Evolutionary conservation across 306 rosid species (phyloP).

Genomic region (Cucurbita ficifolia): DNA sequence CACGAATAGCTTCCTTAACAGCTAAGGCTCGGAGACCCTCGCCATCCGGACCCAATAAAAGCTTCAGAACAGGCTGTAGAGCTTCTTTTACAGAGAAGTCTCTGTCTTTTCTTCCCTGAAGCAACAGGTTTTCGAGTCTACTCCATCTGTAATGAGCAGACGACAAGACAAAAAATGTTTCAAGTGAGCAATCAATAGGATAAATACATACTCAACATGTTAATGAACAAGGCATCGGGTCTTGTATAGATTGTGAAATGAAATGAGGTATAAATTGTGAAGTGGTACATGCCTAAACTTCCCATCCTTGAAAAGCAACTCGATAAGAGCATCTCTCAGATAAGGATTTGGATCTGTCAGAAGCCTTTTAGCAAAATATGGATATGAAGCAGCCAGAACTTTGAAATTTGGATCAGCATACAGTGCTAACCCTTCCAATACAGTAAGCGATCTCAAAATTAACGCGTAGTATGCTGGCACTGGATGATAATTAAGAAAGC

Average conservation of each 20-base stretch:
- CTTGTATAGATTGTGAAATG: slow-evolving; percentile 1
- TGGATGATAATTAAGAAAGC: slow-evolving; percentile 24
- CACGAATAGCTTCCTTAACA: slow-evolving; percentile 72
- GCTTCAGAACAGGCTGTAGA: slow-evolving; percentile 76
- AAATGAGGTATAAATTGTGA: slow-evolving; percentile 9
- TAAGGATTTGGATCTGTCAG: slow-evolving; percentile 95
- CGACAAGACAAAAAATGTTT: slow-evolving; percentile 8
- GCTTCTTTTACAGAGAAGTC: slow-evolving; percentile 86
- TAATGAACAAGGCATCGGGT: background rate
- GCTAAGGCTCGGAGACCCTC: slow-evolving; percentile 57
- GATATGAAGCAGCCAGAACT: slow-evolving; percentile 96
- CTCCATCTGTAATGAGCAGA: slow-evolving; percentile 51
- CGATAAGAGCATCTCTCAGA: slow-evolving; percentile 88
- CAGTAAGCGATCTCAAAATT: slow-evolving; percentile 84
- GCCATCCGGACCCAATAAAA: slow-evolving; percentile 72
- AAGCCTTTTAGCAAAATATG: slow-evolving; percentile 93
- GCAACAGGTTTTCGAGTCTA: slow-evolving; percentile 79
- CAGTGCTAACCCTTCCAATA: slow-evolving; percentile 87
- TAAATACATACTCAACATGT: slow-evolving; percentile 9
- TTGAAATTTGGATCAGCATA: slow-evolving; percentile 93
- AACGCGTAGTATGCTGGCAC: slow-evolving; percentile 93
- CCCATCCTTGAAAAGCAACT: slow-evolving; percentile 81
- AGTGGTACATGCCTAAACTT: slow-evolving; percentile 55
- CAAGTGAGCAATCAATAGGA: slow-evolving; percentile 14
- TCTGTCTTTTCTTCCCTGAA: slow-evolving; percentile 71